A percentile compares a stretch with the other conserved stretches of the same genome.
These are phyloP conservation scores for Penicillium riverlandense DNA, from an alignment of 495 filamentous ascomycete species.

Conservation along the genomic window DNA sequence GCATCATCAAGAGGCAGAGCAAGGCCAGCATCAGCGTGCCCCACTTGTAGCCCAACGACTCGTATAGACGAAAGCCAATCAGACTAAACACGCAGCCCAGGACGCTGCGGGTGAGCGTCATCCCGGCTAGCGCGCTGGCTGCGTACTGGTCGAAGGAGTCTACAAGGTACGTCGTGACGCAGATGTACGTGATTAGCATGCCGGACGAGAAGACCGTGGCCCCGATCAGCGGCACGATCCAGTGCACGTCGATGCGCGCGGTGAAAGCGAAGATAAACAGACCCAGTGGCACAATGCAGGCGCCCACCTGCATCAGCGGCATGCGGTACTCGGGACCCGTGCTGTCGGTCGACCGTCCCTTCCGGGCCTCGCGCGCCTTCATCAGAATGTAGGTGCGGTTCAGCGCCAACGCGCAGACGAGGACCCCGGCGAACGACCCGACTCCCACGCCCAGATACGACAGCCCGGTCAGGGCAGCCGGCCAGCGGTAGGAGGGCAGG, in stretches of 20 bases:
- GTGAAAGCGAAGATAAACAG: slow-evolving; percentile 54
- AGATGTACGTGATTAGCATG: no score
- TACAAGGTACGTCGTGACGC: no score
- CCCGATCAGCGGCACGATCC: slow-evolving; percentile 40
- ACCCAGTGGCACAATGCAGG: slow-evolving; percentile 36
- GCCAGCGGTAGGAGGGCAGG: slow-evolving; percentile 38
- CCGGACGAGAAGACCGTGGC: no score
- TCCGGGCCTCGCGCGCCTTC: background rate
- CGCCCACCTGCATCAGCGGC: slow-evolving; percentile 35
- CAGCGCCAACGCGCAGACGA: slow-evolving; percentile 40
- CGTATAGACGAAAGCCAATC: no score
- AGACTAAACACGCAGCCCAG: no score
- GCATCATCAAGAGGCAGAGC: no score
- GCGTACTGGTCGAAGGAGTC: no score
- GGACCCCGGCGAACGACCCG: slow-evolving; percentile 32
- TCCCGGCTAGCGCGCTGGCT: no score
- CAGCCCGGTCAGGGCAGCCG: slow-evolving; percentile 42
- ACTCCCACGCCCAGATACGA: slow-evolving; percentile 43
- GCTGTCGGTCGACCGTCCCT: slow-evolving; percentile 14
- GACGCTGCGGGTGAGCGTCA: no score
- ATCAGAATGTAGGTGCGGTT: background rate
- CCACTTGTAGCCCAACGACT: no score
- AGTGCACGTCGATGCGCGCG: slow-evolving; percentile 44
- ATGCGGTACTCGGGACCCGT: slow-evolving; percentile 44
- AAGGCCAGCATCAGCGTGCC: no score